Evolutionary conservation across 1,284 basidiomycete species (phyloP), one percentile per base, ranked within the genome.

Genomic region (Termitomyces sp.): DNA sequence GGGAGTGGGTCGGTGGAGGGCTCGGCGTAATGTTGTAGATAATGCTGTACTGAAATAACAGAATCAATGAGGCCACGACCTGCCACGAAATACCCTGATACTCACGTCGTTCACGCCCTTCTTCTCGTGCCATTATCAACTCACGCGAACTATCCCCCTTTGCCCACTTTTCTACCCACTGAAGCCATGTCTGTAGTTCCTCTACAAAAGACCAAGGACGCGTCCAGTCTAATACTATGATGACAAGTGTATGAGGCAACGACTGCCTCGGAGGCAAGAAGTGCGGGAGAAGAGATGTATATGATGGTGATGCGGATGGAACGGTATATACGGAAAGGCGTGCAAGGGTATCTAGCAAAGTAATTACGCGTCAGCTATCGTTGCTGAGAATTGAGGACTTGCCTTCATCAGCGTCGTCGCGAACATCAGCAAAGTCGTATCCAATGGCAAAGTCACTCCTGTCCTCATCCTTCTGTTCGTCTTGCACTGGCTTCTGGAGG

Each of bases 161-260:
- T 1, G 80, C 79, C 92, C 92, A 96, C 13, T 70, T 66, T 61
- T 94, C 90, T 14, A 96, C 75, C 88, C 91, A 92, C 49, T 69
- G 71, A 42, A 98, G 72, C 96, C 96, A 98, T 40, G 75, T 80
- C 54, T 89, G 75, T 5, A 99, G 73, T 64, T 98, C 90, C n/a
- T 88, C 83, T 1, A 96, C 69, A 69, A 98, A 97, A 0, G 85
- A 82, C 83, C 91, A 93, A 0, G 96, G 96, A 60, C 83, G 81
- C 60, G 93, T 93, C 96, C 95, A 98, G 68, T 99, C 96, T n/a
- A 98, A 75, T 0, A 88, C 81, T 60, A 98, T 89, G 61, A 97
- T 74, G 45, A 94, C 82, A 11, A 93, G 77, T 0, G 92, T 90
- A 62, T 96, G 88, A 34, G 84, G 77, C 8, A 94, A 68, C 5